These are phyloP conservation scores for Bertia moriformis DNA, from an alignment of 2,329 filamentous ascomycete species.

Conservation along the genomic window DNA sequence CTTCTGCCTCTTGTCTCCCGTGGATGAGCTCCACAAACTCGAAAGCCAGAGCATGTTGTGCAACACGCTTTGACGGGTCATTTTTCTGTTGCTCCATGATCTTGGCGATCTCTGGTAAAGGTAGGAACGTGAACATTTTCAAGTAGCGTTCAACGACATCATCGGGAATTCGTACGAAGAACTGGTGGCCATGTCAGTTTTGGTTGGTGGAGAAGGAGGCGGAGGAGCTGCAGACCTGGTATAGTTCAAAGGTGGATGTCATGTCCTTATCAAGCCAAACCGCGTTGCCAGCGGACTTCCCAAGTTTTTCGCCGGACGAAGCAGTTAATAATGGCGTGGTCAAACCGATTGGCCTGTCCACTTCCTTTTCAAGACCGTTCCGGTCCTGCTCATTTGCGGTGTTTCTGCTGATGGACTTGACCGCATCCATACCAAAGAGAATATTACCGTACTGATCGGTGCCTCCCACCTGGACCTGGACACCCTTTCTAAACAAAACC, in stretches of 20 bases:
- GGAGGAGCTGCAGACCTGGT: slow-evolving; percentile 12
- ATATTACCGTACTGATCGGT: slow-evolving; percentile 4
- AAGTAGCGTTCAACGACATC: slow-evolving; percentile 46
- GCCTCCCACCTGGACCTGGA: slow-evolving; percentile 22
- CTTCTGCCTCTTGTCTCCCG: slow-evolving; percentile 18
- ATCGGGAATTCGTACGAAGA: slow-evolving; percentile 47
- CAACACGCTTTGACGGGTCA: slow-evolving; percentile 39
- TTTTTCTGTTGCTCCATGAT: slow-evolving; percentile 36
- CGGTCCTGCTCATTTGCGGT: slow-evolving; percentile 1
- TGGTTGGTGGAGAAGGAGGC: not conserved
- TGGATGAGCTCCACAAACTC: slow-evolving; percentile 50
- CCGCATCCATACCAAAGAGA: not conserved
- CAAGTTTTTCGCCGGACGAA: slow-evolving; percentile 50
- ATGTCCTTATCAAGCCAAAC: slow-evolving; percentile 49
- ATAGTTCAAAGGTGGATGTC: slow-evolving; percentile 50
- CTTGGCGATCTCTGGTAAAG: slow-evolving; percentile 31
- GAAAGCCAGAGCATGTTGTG: slow-evolving; percentile 44
- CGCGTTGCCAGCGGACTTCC: slow-evolving; percentile 55
- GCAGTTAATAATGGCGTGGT: slow-evolving; percentile 53
- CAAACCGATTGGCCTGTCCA: slow-evolving; percentile 35
- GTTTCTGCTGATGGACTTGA: slow-evolving; percentile 1
- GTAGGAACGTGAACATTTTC: slow-evolving; percentile 53
- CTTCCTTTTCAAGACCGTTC: slow-evolving; percentile 5
- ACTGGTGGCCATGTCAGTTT: no score
- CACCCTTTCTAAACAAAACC: slow-evolving; percentile 37